A percentile compares a stretch with the other conserved stretches of the same genome.
Evolutionary conservation across 225 moss, liverwort and hornwort species (phyloP).

Genomic region (Rhytidiadelphus loreus): DNA sequence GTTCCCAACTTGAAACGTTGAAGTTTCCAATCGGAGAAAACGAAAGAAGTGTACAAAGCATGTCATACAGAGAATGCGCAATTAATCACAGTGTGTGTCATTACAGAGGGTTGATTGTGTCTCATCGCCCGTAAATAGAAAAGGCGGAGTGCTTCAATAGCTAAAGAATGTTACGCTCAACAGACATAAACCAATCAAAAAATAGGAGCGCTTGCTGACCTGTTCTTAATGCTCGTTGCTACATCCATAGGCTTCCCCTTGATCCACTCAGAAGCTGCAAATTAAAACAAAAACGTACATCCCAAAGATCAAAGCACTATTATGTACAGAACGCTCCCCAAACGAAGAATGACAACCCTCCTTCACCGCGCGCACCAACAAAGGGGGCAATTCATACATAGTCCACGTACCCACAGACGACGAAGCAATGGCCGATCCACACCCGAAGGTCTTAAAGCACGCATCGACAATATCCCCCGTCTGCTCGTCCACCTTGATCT

Average conservation of each 20-base stretch:
- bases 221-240: constrained; percentile 81
- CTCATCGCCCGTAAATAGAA: background rate
- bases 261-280: constrained; percentile 95
- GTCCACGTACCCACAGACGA: constrained; percentile 71
- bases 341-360: background rate
- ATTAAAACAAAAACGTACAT: background rate
- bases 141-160: background rate
- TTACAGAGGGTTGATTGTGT: background rate
- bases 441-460: constrained; percentile 97
- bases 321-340: background rate
- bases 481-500: constrained; percentile 89
- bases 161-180: background rate
- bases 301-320: background rate
- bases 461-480: constrained; percentile 83
- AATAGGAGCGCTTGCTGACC: constrained; percentile 19
- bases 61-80: background rate
- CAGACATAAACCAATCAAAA: background rate
- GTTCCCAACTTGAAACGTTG: background rate
- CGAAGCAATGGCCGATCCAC: constrained; percentile 95
- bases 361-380: background rate
- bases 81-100: background rate
- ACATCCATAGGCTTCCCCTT: constrained; percentile 92
- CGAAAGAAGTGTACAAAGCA: background rate
- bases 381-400: background rate
- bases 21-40: background rate